Evolutionary conservation across 768 basidiomycete species (phyloP).

Genomic region (Tricholoma sp.): DNA sequence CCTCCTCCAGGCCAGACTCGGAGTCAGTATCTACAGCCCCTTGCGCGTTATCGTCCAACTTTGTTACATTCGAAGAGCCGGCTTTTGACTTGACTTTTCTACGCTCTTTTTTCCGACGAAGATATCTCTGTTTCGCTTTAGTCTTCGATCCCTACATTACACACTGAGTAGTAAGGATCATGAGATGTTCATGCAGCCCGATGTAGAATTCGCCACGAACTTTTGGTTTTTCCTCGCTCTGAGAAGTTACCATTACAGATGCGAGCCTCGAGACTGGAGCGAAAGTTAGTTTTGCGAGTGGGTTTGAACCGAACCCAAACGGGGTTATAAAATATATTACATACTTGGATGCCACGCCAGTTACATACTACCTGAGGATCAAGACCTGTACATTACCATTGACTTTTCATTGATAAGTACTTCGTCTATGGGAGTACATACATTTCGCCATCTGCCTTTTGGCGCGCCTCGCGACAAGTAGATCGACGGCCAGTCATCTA

Average conservation of each 20-base stretch:
- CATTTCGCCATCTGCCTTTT: no score
- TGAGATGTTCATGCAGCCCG: conserved; percentile 7
- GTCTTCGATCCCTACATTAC: conserved; percentile 46
- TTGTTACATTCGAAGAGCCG: not conserved
- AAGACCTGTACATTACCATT: no score
- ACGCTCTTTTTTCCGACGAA: conserved; percentile 66
- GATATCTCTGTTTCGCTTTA: conserved; percentile 66
- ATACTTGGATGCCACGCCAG: no score
- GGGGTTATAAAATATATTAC: no score
- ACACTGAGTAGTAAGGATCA: conserved; percentile 16
- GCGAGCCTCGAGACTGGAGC: no score
- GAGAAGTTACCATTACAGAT: not conserved
- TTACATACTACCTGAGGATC: no score
- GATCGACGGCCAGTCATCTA: no score
- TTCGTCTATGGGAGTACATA: no score
- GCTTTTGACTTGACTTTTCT: conserved; percentile 40
- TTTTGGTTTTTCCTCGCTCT: conserved; percentile 7
- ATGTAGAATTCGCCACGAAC: conserved; percentile 3
- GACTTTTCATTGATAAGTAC: no score
- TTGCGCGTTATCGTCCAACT: conserved; percentile 17
- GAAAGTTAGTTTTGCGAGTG: no score
- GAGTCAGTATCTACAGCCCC: conserved; percentile 11
- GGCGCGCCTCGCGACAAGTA: no score
- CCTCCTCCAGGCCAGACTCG: conserved; percentile 13
- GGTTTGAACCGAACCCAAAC: no score